These are phyloP conservation scores for Malassezia obtusa DNA, from an alignment of 1,284 basidiomycete species.

Conservation along the genomic window DNA sequence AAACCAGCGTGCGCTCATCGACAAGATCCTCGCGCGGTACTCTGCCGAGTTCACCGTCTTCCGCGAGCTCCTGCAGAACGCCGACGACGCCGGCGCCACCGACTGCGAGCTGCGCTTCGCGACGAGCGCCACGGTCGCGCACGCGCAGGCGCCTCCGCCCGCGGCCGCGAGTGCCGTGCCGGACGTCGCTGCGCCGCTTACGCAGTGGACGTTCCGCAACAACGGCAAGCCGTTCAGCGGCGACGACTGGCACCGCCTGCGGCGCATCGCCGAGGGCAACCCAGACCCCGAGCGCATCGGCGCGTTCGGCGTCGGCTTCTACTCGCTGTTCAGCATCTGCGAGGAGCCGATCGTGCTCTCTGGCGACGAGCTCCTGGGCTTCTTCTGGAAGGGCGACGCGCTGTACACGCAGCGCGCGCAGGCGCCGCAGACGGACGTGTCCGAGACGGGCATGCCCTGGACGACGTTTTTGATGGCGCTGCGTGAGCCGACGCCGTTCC, in stretches of 20 bases:
- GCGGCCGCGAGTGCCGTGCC: background rate
- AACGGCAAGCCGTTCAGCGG: conserved; percentile 56
- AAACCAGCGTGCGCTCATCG: conserved; percentile 62
- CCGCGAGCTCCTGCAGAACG: conserved; percentile 85
- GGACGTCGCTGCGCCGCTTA: conserved; percentile 45
- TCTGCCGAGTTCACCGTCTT: conserved; percentile 74
- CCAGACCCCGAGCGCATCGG: conserved; percentile 54
- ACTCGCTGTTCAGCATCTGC: conserved; percentile 52
- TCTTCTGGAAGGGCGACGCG: conserved; percentile 69
- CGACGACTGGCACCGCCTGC: conserved; percentile 45
- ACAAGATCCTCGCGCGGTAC: conserved; percentile 72
- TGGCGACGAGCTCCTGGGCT: conserved; percentile 74
- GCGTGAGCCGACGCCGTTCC: conserved; percentile 71
- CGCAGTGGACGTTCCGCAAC: conserved; percentile 62
- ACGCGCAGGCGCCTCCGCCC: background rate
- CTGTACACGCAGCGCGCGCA: conserved; percentile 38
- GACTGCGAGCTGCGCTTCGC: conserved; percentile 45
- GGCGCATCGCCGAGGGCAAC: conserved; percentile 51
- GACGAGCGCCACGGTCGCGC: conserved; percentile 19
- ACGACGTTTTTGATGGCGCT: conserved; percentile 84
- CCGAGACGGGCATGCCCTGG: conserved; percentile 55
- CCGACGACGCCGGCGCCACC: conserved; percentile 75
- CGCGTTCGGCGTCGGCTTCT: conserved; percentile 52
- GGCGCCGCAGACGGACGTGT: conserved; percentile 20
- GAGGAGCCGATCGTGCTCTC: conserved; percentile 88